These are phyloP conservation scores for Malus hybrid DNA, from an alignment of 331 rosid genomes.

Conservation along the genomic window DNA sequence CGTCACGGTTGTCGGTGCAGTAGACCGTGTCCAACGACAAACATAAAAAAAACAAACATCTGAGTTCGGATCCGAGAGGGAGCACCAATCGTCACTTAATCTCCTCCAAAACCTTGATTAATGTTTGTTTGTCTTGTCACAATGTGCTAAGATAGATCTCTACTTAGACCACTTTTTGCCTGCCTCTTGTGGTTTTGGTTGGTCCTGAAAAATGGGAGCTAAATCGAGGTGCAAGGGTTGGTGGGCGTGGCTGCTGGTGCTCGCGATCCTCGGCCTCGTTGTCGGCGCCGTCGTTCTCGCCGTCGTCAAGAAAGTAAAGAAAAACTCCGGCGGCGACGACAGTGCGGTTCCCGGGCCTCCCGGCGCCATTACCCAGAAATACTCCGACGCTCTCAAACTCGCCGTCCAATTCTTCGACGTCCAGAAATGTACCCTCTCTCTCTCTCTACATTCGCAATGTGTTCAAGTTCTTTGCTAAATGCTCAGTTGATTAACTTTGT, in stretches of 20 bases:
- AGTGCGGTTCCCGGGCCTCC: constrained; percentile 84
- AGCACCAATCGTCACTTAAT: not conserved
- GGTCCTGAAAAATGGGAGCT: constrained; percentile 38
- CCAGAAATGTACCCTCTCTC: constrained; percentile 59
- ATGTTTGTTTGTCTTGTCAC: constrained; percentile 4
- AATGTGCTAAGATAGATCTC: constrained; percentile 36
- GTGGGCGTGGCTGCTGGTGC: constrained; percentile 62
- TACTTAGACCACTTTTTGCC: not conserved
- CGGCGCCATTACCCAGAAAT: constrained; percentile 53
- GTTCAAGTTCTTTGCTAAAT: not conserved
- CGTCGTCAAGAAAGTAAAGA: constrained; percentile 42
- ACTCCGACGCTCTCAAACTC: constrained; percentile 62
- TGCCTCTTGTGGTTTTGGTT: not conserved
- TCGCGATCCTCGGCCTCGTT: constrained; percentile 42
- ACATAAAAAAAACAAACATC: not conserved
- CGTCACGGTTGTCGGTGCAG: not conserved
- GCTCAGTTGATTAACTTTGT: not conserved
- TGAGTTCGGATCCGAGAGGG: not conserved
- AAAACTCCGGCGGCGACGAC: constrained; percentile 27
- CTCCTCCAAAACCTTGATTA: not conserved
- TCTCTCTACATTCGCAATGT: not conserved
- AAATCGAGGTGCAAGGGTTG: constrained; percentile 55
- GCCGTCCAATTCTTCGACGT: constrained; percentile 82
- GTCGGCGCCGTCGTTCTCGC: constrained; percentile 51
- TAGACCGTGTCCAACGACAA: not conserved